Evolutionary conservation across 2,329 filamentous ascomycete species (phyloP).

Genomic region (Verticillium longisporum): DNA sequence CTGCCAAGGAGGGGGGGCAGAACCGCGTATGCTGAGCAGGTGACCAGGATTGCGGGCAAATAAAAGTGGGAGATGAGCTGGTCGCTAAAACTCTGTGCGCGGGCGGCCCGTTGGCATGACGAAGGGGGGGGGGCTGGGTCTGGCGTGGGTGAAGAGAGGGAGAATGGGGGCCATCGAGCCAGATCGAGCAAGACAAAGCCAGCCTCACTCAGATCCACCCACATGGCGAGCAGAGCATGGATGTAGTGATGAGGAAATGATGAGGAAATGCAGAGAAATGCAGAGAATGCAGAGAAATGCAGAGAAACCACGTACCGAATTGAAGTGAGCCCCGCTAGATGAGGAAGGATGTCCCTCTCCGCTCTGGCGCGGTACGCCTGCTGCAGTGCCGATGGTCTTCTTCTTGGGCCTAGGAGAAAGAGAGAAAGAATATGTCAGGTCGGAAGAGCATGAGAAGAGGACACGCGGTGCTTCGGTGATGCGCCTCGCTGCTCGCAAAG

Average conservation of each 20-base stretch:
- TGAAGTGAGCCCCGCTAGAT: slow-evolving; percentile 45
- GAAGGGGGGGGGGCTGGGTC: background rate
- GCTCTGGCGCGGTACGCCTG: slow-evolving; percentile 59
- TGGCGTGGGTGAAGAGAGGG: background rate
- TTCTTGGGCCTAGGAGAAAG: slow-evolving; percentile 58
- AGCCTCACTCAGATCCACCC: background rate
- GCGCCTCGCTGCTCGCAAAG: background rate
- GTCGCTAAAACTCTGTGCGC: slow-evolving; percentile 12
- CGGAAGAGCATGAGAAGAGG: background rate
- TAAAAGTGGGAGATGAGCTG: slow-evolving; percentile 11
- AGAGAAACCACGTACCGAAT: slow-evolving; percentile 40
- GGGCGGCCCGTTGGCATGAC: background rate
- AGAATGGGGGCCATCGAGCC: background rate
- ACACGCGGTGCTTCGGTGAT: background rate
- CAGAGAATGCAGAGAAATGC: background rate
- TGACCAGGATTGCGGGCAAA: background rate
- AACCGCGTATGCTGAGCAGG: background rate
- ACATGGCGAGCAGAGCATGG: background rate
- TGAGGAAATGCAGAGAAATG: background rate
- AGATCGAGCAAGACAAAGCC: background rate
- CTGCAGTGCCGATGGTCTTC: slow-evolving; percentile 63
- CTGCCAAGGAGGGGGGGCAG: background rate
- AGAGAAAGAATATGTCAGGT: slow-evolving; percentile 16
- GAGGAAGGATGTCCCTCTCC: slow-evolving; percentile 58
- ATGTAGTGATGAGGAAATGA: background rate